phyloP scores from a whole-genome alignment of 495 filamentous ascomycete genomes.

The Penicillium robsamsonii region DNA sequence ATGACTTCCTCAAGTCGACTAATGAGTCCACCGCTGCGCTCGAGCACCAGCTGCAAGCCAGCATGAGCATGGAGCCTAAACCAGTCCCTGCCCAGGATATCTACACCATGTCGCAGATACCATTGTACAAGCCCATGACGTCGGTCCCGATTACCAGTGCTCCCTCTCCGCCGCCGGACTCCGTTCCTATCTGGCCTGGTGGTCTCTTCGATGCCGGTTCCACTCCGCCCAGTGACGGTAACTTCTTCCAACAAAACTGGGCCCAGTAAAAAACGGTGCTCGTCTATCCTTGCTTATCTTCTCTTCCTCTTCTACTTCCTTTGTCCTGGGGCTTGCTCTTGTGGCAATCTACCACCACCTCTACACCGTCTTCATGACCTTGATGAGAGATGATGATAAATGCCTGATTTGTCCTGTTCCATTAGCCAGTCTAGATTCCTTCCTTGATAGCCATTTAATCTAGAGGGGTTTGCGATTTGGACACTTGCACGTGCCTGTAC shows the following conservation, averaged over 20 bases:
- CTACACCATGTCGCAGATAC: slow-evolving; percentile 35
- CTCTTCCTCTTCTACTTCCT: slow-evolving; percentile 11
- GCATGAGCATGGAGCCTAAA: slow-evolving; percentile 42
- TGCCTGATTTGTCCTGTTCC: slow-evolving; percentile 40
- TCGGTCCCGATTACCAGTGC: slow-evolving; percentile 15
- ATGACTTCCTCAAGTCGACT: slow-evolving; percentile 58
- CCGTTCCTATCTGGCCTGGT: slow-evolving; percentile 40
- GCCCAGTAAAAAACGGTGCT: slow-evolving; percentile 28
- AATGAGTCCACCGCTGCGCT: slow-evolving; percentile 48
- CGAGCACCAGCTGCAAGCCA: slow-evolving; percentile 48
- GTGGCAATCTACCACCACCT: slow-evolving; percentile 49
- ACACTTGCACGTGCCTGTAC: slow-evolving; percentile 8
- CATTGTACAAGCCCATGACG: slow-evolving; percentile 27
- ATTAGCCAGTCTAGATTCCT: slow-evolving; percentile 44
- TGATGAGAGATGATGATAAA: slow-evolving; percentile 57
- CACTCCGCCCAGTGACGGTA: slow-evolving; percentile 35
- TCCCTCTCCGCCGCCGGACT: slow-evolving; percentile 30
- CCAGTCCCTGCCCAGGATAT: slow-evolving; percentile 33
- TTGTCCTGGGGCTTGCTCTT: slow-evolving; percentile 17
- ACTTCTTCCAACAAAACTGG: slow-evolving; percentile 39
- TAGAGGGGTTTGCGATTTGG: slow-evolving; percentile 31
- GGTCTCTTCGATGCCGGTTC: slow-evolving; percentile 36
- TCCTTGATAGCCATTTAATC: slow-evolving; percentile 41
- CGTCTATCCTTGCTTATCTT: slow-evolving; percentile 14
- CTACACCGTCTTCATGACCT: slow-evolving; percentile 51